Base-by-base conservation (phyloP, 2,329 filamentous ascomycete genomes). In the Calonectria pseudoreteaudii region DNA sequence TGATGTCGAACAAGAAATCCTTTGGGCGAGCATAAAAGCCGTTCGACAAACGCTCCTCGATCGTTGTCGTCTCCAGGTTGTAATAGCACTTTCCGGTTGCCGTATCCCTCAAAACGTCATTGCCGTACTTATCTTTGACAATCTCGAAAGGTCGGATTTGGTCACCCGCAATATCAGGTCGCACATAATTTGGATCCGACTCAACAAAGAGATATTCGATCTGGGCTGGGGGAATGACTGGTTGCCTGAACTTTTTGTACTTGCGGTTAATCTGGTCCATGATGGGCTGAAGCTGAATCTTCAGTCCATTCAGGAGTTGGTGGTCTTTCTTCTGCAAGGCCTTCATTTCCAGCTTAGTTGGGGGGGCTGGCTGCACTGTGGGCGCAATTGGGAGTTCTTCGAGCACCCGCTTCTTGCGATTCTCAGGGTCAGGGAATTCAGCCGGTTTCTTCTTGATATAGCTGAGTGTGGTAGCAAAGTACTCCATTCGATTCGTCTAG, bases 261-360 rank as follows among this genome's bases (percentile, higher is more conserved):
- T 94, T 95, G 75, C 90, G 89, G 83, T 98, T 97, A 82, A 99
- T 95, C 85, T 98, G 95, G 78, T 99, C 96, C 95, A 99, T 98
- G 78, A 98, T 95, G 2, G 95, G 95, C 84, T 98, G 96, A 69
- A 99, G 92, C 68, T 93, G 89, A 49, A 98, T 92, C 86, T 98
- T 99, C 77, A 99, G 87, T 72, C 93, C 87, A 82, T 98, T 98
- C 68, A 98, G 89, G 14, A 93, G 91, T 76, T 96, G 92, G 64
- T 95, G 93, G 81, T 99, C 97, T 75, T 91, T 91, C 84, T 95
- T 94, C 84, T 94, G 94, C 82, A 96, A 92, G 3, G 90, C 91
- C 82, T 95, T 95, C 73, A 94, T 89, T 81, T 98, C 94, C 70
- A 94, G 94, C 82, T 95, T 96, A 34, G 92, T 94, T 2, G 91